These are phyloP conservation scores for Fusarium sarcochroum DNA, from an alignment of 2,329 filamentous ascomycete genomes.

Conservation along the genomic window DNA sequence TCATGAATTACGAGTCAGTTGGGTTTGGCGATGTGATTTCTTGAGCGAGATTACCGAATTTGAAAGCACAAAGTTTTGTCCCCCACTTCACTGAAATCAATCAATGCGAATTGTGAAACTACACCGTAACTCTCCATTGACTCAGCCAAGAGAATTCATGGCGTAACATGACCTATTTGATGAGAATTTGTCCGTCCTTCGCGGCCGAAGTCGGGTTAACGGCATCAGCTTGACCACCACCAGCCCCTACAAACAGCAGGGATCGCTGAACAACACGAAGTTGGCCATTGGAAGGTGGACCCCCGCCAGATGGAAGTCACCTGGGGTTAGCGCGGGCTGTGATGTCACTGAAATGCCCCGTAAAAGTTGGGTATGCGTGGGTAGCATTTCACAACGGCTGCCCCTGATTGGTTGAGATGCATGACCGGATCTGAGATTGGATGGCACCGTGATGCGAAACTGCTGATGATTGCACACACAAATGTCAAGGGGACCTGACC, in stretches of 20 bases:
- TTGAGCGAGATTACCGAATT: constrained; percentile 31
- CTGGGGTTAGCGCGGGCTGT: constrained; percentile 28
- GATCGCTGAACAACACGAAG: constrained; percentile 42
- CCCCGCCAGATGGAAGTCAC: constrained; percentile 30
- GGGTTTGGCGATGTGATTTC: constrained; percentile 26
- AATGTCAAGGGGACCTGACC: constrained; percentile 30
- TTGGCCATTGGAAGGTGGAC: constrained; percentile 29
- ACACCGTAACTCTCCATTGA: constrained; percentile 24
- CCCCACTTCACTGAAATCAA: background rate
- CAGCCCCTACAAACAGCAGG: constrained; percentile 15
- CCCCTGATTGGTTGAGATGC: constrained; percentile 26
- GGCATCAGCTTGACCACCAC: constrained; percentile 11
- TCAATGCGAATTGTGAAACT: background rate
- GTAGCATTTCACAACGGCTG: constrained; percentile 22
- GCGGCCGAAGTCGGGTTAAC: constrained; percentile 41
- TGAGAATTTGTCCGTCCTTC: background rate
- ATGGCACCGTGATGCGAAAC: constrained; percentile 20
- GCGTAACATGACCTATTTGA: constrained; percentile 31
- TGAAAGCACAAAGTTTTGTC: constrained; percentile 20
- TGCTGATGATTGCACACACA: constrained; percentile 40
- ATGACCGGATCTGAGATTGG: constrained; percentile 38
- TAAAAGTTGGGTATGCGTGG: constrained; percentile 16
- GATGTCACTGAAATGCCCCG: constrained; percentile 37
- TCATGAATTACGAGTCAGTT: constrained; percentile 24
- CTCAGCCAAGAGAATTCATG: constrained; percentile 20